Conservation (phyloP, 2,329 filamentous ascomycete species). For the Verticillium isaacii region DNA sequence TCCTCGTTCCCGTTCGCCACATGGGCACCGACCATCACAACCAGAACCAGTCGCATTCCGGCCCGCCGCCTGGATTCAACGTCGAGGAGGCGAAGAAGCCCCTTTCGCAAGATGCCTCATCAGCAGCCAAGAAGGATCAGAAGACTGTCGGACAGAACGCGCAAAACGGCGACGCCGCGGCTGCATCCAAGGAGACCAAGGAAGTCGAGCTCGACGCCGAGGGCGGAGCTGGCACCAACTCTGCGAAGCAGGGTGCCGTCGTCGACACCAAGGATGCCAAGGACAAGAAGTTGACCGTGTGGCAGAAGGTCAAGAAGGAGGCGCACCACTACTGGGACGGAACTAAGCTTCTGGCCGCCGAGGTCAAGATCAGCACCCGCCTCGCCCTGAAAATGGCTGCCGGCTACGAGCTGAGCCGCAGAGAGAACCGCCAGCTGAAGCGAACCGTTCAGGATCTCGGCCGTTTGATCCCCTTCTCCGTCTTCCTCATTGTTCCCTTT, state of each 20-base stretch:
- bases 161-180: constrained; percentile 19
- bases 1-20: constrained; percentile 51
- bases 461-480: constrained; percentile 89
- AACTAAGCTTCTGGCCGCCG: constrained; percentile 86
- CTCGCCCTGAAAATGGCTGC: constrained; percentile 96
- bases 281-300: constrained; percentile 75
- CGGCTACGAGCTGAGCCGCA: constrained; percentile 90
- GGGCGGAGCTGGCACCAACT: constrained; percentile 39
- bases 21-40: constrained; percentile 57
- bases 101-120: constrained; percentile 50
- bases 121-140: constrained; percentile 28
- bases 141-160: constrained; percentile 20
- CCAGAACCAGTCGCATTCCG: constrained; percentile 44
- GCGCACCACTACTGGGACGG: constrained; percentile 96
- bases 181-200: constrained; percentile 25
- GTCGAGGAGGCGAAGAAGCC: constrained; percentile 86
- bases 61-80: constrained; percentile 86
- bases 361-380: constrained; percentile 87
- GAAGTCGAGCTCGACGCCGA: constrained; percentile 32
- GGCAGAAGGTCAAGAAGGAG: constrained; percentile 94
- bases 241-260: constrained; percentile 56
- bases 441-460: constrained; percentile 91
- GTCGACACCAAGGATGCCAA: constrained; percentile 58
- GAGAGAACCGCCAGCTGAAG: constrained; percentile 88
- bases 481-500: constrained; percentile 95